phyloP scores from a whole-genome alignment of 441 rosid genomes.

The Populus trichocarpa region DNA sequence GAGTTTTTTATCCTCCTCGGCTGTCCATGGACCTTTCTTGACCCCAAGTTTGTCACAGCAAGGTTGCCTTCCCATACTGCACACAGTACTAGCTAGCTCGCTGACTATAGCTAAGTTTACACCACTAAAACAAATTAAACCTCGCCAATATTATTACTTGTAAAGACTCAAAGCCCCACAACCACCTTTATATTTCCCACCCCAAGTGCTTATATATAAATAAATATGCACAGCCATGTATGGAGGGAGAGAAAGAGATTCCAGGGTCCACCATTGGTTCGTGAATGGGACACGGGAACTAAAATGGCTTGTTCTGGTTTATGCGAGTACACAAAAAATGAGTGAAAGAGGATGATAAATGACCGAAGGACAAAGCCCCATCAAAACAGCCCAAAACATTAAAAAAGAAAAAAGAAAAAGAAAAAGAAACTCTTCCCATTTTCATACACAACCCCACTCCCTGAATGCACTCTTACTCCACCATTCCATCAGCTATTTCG shows the following conservation, averaged over 20 bases:
- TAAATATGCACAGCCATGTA: not conserved
- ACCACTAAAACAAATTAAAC: constrained; percentile 4
- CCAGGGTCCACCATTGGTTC: constrained; percentile 44
- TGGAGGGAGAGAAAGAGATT: constrained; percentile 19
- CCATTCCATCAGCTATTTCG: constrained; percentile 64
- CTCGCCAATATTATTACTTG: constrained; percentile 28
- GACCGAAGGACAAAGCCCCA: constrained; percentile 30
- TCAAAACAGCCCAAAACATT: constrained; percentile 7
- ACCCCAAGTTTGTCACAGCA: constrained; percentile 96
- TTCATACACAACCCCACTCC: constrained; percentile 45
- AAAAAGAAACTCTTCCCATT: constrained; percentile 25
- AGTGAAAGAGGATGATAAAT: constrained; percentile 36
- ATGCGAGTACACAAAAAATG: constrained; percentile 21
- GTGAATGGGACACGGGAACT: constrained; percentile 64
- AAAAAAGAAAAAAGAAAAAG: not conserved
- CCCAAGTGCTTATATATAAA: constrained; percentile 1
- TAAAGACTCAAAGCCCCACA: constrained; percentile 42
- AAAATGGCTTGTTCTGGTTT: constrained; percentile 45
- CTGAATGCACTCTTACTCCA: constrained; percentile 60
- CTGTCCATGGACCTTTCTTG: constrained; percentile 99
- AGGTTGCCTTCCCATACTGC: constrained; percentile 82
- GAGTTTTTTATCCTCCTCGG: constrained; percentile 95
- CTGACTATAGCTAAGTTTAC: constrained; percentile 11
- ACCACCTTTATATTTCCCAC: constrained; percentile 46
- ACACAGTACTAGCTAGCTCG: not conserved